Evolutionary conservation across 2,329 filamentous ascomycete species (phyloP), one percentile per base, ranked within the genome.

Genomic region (Cordyceps farinosa): DNA sequence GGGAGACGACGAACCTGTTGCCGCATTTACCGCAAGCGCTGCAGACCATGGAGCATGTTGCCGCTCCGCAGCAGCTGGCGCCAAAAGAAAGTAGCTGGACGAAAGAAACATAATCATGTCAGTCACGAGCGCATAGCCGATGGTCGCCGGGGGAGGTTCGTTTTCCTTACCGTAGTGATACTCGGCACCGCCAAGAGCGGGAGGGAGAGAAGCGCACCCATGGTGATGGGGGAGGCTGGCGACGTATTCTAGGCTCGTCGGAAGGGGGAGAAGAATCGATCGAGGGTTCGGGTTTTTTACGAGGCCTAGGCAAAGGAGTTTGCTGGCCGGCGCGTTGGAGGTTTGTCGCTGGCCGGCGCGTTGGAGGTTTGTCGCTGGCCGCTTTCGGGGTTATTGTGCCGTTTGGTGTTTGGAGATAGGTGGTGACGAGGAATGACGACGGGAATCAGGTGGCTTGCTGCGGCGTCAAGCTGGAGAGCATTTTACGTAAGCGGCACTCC

Each of bases 1-100:
- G 22, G 55, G 29, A 15, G 51, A 45, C 22, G 54, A 67, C 75
- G 66, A 77, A 92, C 90, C 91, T 96, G 82, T 97, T 98, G 70
- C 93, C 91, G 78, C 94, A 98, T 76, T 97, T 98, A 59, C 95
- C 94, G 74, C 94, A 99, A 13, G 92, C 91, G 75, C 90, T 95
- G 80, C 93, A 98, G 55, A 98, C 89, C 75, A 95, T 94, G 70
- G 92, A 96, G 79, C 94, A 98, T 59, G 95, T 97, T 52, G 95
- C 93, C 34, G 95, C 95, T 73, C 95, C 95, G 75, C 95, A 99
- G 79, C 95, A 99, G 71, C 92, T 97, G 67, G 90, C 92, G 66
- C 82, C 90, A 69, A 92, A 88, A 50, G 90, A 92, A 68, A 91
- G 74, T 67, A 96, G 71, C 91, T 93, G 72, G 69, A 65, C 61